Percentiles rank a stretch among this genome's conserved stretches.
These are phyloP conservation scores for Chernovozyma sophiae-reginae DNA, from an alignment of 1,139 yeast genomes.

Conservation along the genomic window DNA sequence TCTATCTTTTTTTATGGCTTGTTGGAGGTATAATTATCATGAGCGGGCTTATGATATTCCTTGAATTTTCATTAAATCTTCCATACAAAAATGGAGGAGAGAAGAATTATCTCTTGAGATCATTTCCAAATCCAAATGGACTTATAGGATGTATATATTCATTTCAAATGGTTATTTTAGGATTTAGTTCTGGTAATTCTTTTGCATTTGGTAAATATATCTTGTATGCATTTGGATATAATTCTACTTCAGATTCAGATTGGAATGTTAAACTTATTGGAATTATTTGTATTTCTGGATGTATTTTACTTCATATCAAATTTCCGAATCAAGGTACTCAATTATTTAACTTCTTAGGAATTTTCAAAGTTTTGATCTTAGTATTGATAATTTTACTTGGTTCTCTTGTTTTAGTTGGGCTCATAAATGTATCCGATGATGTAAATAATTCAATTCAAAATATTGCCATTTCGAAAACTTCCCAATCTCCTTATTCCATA, in stretches of 20 bases:
- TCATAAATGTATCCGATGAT: conserved; percentile 23
- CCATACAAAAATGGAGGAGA: conserved; percentile 50
- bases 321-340: conserved; percentile 41
- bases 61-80: conserved; percentile 45
- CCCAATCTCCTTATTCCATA: conserved; percentile 26
- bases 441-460: conserved; percentile 16
- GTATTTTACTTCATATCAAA: conserved; percentile 35
- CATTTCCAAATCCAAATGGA: conserved; percentile 33
- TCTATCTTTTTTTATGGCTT: conserved; percentile 37
- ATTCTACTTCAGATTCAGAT: conserved; percentile 17
- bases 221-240: conserved; percentile 31
- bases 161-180: conserved; percentile 44
- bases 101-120: conserved; percentile 45
- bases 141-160: conserved; percentile 42
- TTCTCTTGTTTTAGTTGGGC: conserved; percentile 19
- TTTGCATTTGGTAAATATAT: conserved; percentile 50
- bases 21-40: conserved; percentile 44
- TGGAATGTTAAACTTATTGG: conserved; percentile 38
- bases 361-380: conserved; percentile 38
- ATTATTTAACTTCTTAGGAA: conserved; percentile 41
- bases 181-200: conserved; percentile 49
- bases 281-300: conserved; percentile 39
- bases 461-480: conserved; percentile 9
- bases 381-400: conserved; percentile 40
- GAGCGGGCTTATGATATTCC: conserved; percentile 43